phyloP scores from a whole-genome alignment of 1,284 basidiomycete genomes.

The Chalciporus piperatoides region DNA sequence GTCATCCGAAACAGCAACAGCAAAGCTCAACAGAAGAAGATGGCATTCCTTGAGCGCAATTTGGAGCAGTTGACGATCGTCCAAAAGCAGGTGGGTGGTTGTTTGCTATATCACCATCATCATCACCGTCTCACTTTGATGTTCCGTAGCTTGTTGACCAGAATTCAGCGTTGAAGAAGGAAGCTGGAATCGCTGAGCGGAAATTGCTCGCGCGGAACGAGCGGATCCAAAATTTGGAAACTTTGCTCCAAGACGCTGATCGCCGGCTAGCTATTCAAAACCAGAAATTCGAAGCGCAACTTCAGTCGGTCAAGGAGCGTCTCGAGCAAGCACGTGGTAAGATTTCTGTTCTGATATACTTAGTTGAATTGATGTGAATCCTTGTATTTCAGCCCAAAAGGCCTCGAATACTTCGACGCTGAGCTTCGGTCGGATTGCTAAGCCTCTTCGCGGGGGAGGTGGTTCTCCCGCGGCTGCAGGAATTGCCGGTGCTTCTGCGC shows the following conservation, averaged over 20 bases:
- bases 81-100: constrained; percentile 81
- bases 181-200: constrained; percentile 94
- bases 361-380: constrained; percentile 15
- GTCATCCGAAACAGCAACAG: constrained; percentile 97
- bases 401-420: constrained; percentile 64
- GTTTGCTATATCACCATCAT: background rate
- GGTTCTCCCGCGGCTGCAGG: constrained; percentile 48
- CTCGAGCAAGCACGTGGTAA: constrained; percentile 89
- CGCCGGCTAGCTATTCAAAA: constrained; percentile 88
- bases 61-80: constrained; percentile 94
- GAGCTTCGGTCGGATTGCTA: constrained; percentile 92
- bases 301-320: constrained; percentile 88
- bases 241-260: constrained; percentile 89
- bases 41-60: constrained; percentile 97
- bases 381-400: constrained; percentile 62
- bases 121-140: constrained; percentile 7
- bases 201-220: constrained; percentile 96
- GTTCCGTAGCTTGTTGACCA: constrained; percentile 88
- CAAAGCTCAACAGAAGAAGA: constrained; percentile 98
- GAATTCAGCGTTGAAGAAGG: constrained; percentile 96
- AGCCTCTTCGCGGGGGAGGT: constrained; percentile 91
- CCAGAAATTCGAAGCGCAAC: constrained; percentile 91
- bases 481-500: constrained; percentile 39
- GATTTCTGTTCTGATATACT: constrained; percentile 25
- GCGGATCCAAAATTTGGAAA: constrained; percentile 94